Base-by-base conservation (phyloP, 1,284 basidiomycete genomes). In the Sporisorium exsertum region DNA sequence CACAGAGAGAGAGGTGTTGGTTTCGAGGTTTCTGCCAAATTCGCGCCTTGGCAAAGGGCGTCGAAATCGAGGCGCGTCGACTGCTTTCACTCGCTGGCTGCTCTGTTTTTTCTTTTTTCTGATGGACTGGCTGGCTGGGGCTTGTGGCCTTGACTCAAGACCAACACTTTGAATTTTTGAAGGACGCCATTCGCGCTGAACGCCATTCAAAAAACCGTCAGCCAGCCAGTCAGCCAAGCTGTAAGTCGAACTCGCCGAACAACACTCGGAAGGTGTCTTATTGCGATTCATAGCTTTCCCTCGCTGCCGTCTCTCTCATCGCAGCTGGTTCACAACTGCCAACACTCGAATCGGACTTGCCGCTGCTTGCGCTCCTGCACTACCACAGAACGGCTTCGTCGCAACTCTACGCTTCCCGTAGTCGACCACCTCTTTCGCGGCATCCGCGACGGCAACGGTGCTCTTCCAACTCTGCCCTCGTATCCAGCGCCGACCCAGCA, bases 41-140 rank as follows among this genome's bases (percentile, higher is more conserved):
- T 49, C 27, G 47, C 27, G 47, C 26, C 15, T 32, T 27, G 16
- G 24, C 13, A 27, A 49, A 45, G 18, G 32, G 43, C 43, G 20
- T 42, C 42, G 22, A 40, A 58, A 61, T 70, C 54, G 58, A 58
- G 69, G 69, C 69, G 69, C 69, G 69, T 72, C 59, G 54, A 42
- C 20, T 72, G 64, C 69, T 46, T 63, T 52, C n/a, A 16, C 40
- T 54, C 26, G 24, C 29, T 37, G 20, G 35, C 33, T 12, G 22
- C 16, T 13, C n/a, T 10, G n/a, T 20, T 22, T 26, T 29, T 27
- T 26, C 12, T 18, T 29, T 40, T 26, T 20, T 9, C 29, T 54
- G 24, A 8, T 24, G 54, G 62, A 43, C 63, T 64, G 47, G 26
- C 55, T 16, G 20, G n/a, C 33, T 29, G 24, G 37, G 12, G 12